A percentile compares a stretch with the other conserved stretches of the same genome.
phyloP scores from a whole-genome alignment of 495 filamentous ascomycete species.

The Neurospora discreta region DNA sequence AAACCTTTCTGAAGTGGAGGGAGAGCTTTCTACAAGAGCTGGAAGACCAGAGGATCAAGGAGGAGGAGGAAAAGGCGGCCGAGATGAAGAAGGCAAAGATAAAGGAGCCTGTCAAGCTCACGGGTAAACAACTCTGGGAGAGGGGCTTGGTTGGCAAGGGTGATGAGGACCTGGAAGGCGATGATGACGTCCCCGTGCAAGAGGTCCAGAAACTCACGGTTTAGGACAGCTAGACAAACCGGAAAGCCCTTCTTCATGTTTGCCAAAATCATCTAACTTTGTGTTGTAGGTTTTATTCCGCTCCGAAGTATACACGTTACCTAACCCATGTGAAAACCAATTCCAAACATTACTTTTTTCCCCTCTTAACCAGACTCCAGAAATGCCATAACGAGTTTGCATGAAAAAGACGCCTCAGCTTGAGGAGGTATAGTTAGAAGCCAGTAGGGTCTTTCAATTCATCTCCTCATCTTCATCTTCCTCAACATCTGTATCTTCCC shows the following conservation, averaged over 20 bases:
- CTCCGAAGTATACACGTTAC: neutral
- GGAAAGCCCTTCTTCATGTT: neutral
- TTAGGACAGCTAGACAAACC: slow-evolving; percentile 13
- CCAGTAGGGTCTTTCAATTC: slow-evolving; percentile 4
- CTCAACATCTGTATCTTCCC: slow-evolving; percentile 39
- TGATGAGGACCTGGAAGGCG: slow-evolving; percentile 58
- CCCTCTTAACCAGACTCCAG: slow-evolving; percentile 10
- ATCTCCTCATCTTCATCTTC: slow-evolving; percentile 31
- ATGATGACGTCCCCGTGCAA: slow-evolving; percentile 38
- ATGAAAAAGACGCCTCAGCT: slow-evolving; percentile 4
- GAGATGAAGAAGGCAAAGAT: slow-evolving; percentile 64
- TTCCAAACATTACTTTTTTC: slow-evolving; percentile 2
- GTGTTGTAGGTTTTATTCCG: neutral
- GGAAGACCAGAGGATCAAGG: slow-evolving; percentile 52
- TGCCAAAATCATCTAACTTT: neutral
- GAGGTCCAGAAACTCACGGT: slow-evolving; percentile 61
- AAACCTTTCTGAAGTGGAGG: slow-evolving; percentile 77
- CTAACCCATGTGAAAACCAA: neutral
- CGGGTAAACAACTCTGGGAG: slow-evolving; percentile 79
- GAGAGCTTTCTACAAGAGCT: slow-evolving; percentile 67
- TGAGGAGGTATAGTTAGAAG: neutral
- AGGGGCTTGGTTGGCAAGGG: slow-evolving; percentile 61
- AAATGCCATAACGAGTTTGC: slow-evolving; percentile 5
- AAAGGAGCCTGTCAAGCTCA: slow-evolving; percentile 54
- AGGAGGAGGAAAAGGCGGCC: slow-evolving; percentile 59